These are phyloP conservation scores for Gastrolobium villosum DNA, from an alignment of 306 rosid genomes.

Conservation along the genomic window DNA sequence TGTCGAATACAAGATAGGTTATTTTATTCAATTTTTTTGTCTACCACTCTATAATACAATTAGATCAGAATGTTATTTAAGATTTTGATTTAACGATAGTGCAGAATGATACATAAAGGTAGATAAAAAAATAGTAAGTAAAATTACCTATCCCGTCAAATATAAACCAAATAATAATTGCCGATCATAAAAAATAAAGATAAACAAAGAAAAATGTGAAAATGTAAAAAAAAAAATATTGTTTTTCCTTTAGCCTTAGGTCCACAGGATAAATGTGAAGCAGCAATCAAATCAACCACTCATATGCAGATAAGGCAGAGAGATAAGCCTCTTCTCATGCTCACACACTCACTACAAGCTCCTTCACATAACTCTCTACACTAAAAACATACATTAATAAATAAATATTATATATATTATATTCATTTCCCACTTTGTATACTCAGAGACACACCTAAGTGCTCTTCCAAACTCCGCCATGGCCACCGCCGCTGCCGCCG, in stretches of 20 bases:
- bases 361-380: conserved; percentile 31
- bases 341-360: conserved; percentile 38
- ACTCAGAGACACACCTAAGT: not conserved
- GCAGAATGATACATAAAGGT: too few relatives aligned
- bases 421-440: conserved; percentile 40
- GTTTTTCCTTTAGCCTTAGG: conserved; percentile 25
- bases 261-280: conserved; percentile 61
- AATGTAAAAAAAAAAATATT: not conserved
- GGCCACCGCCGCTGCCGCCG: conserved; percentile 63
- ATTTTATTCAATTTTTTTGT: too few relatives aligned
- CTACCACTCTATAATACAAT: too few relatives aligned
- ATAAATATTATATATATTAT: not conserved
- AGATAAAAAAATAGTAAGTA: too few relatives aligned
- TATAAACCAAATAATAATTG: not conserved
- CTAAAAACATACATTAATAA: not conserved
- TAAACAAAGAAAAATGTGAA: conserved; percentile 37
- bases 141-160: too few relatives aligned
- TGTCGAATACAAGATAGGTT: too few relatives aligned
- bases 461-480: conserved; percentile 36
- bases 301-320: conserved; percentile 68
- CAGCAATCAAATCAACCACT: conserved; percentile 45
- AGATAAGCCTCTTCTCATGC: conserved; percentile 50
- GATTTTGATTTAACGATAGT: too few relatives aligned
- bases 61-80: too few relatives aligned
- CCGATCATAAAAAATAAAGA: not conserved